A percentile compares a stretch with the other conserved stretches of the same genome.
phyloP scores from a whole-genome alignment of 805 yeast genomes.

The Komagataella populi region DNA sequence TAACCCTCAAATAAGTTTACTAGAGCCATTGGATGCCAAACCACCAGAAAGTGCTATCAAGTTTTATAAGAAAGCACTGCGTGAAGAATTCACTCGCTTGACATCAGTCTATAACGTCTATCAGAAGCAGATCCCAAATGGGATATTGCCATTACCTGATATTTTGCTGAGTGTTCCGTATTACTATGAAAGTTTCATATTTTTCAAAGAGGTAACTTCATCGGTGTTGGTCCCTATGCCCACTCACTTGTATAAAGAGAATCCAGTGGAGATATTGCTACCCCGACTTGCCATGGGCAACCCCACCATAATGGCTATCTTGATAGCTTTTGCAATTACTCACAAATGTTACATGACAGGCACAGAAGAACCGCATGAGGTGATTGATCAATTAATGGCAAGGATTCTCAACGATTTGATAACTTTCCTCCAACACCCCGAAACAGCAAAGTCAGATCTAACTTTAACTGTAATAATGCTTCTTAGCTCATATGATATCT shows the following conservation, averaged over 20 bases:
- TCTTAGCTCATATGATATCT: slow-evolving; percentile 41
- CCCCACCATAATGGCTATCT: slow-evolving; percentile 40
- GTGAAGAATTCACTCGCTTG: background rate
- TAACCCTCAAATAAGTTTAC: background rate
- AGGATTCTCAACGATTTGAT: slow-evolving; percentile 46
- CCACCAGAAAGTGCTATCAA: background rate
- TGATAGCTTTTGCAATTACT: slow-evolving; percentile 36
- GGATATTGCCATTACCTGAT: slow-evolving; percentile 43
- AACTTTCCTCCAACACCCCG: slow-evolving; percentile 31
- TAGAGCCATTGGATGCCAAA: background rate
- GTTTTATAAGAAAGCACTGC: background rate
- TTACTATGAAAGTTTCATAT: slow-evolving; percentile 48
- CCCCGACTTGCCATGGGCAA: slow-evolving; percentile 57
- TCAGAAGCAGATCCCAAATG: slow-evolving; percentile 16
- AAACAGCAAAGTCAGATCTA: slow-evolving; percentile 46
- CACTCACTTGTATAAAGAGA: slow-evolving; percentile 32
- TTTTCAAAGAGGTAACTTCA: slow-evolving; percentile 49
- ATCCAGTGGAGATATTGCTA: slow-evolving; percentile 52
- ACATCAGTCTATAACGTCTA: background rate
- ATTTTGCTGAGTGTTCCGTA: slow-evolving; percentile 42
- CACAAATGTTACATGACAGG: slow-evolving; percentile 18
- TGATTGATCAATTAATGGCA: slow-evolving; percentile 38
- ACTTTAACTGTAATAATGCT: slow-evolving; percentile 51
- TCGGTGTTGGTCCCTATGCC: slow-evolving; percentile 56
- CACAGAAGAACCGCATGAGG: slow-evolving; percentile 20